A percentile compares a stretch with the other conserved stretches of the same genome.
Evolutionary conservation across 345 rosid genomes (phyloP).

Genomic region (Orychophragmus violaceus): DNA sequence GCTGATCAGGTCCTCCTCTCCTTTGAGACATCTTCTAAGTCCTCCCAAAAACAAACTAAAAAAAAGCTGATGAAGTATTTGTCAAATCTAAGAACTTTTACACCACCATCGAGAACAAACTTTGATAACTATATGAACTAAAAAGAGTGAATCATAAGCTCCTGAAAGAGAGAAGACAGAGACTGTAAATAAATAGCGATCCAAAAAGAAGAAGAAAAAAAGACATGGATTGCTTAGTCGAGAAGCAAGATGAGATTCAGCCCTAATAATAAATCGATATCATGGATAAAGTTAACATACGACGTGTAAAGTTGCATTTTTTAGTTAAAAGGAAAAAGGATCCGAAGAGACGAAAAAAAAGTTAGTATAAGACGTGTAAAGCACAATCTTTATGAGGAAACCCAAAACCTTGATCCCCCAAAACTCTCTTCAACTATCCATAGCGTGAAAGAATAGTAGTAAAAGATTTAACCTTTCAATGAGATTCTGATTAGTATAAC

Average conservation of each 20-base stretch:
- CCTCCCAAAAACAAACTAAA: background rate
- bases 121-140: background rate
- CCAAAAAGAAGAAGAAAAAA: background rate
- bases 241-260: slow-evolving; percentile 17
- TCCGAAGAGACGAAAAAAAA: background rate
- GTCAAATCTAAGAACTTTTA: background rate
- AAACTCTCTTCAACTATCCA: background rate
- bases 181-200: background rate
- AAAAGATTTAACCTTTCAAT: background rate
- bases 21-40: slow-evolving; percentile 36
- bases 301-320: slow-evolving; percentile 17
- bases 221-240: background rate
- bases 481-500: background rate
- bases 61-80: background rate
- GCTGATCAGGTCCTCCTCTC: no score
- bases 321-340: background rate
- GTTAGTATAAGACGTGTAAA: slow-evolving; percentile 8
- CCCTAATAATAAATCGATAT: background rate
- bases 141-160: background rate
- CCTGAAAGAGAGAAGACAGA: background rate
- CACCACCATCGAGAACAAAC: background rate
- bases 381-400: slow-evolving; percentile 18
- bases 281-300: slow-evolving; percentile 2
- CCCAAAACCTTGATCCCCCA: slow-evolving; percentile 5
- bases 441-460: background rate